Evolutionary conservation across 2,329 filamentous ascomycete genomes (phyloP).

Genomic region (Colletotrichum nymphaeae): DNA sequence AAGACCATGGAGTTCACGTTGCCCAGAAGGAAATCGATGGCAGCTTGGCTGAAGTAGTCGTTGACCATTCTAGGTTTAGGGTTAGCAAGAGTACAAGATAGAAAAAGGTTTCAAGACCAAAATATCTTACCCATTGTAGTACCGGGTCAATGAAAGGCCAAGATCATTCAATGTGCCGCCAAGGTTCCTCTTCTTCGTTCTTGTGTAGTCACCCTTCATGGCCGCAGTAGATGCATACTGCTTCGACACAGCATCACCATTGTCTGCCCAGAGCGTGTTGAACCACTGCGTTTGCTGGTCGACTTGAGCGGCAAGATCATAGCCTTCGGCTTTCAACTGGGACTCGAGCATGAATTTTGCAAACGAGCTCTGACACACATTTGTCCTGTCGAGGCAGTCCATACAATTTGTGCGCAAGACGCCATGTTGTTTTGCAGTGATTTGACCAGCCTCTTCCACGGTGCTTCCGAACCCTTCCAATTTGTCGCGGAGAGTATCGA

Average conservation of each 20-base stretch:
- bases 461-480: slow-evolving; percentile 80
- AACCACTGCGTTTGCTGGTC: slow-evolving; percentile 92
- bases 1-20: slow-evolving; percentile 88
- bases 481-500: slow-evolving; percentile 76
- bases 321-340: slow-evolving; percentile 81
- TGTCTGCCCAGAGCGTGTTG: slow-evolving; percentile 97
- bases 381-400: slow-evolving; percentile 97
- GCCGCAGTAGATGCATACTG: slow-evolving; percentile 97
- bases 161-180: slow-evolving; percentile 92
- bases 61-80: slow-evolving; percentile 82
- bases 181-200: slow-evolving; percentile 90
- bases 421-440: slow-evolving; percentile 71
- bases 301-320: slow-evolving; percentile 78
- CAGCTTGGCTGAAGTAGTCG: slow-evolving; percentile 95
- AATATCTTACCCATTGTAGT: slow-evolving; percentile 70
- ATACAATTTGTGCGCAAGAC: slow-evolving; percentile 97
- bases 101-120: neutral
- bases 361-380: slow-evolving; percentile 94
- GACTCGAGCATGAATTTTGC: slow-evolving; percentile 84
- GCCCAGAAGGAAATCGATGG: slow-evolving; percentile 93
- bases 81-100: slow-evolving; percentile 3
- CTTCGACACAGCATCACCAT: slow-evolving; percentile 93
- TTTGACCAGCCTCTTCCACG: slow-evolving; percentile 59
- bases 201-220: slow-evolving; percentile 95
- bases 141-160: slow-evolving; percentile 84